These are phyloP conservation scores for Comarum palustre DNA, from an alignment of 306 rosid genomes.

Conservation along the genomic window DNA sequence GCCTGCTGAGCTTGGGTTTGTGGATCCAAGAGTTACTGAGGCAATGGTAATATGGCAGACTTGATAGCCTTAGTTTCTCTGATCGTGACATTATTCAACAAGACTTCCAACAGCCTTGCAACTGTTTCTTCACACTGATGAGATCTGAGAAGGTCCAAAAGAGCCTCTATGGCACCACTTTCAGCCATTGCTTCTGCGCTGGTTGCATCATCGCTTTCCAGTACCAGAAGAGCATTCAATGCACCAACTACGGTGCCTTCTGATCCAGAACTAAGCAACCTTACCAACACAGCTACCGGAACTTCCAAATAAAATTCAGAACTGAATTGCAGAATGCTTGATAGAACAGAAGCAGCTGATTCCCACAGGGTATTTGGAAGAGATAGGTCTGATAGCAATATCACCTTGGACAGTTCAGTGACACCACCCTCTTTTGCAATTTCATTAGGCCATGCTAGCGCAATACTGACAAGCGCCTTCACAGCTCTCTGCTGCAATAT, in stretches of 20 bases:
- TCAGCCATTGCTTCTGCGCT: slow-evolving; percentile 99
- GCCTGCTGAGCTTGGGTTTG: slow-evolving; percentile 98
- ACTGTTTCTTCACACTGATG: slow-evolving; percentile 96
- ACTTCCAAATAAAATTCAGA: slow-evolving; percentile 97
- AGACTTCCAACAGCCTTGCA: slow-evolving; percentile 88
- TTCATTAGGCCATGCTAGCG: slow-evolving; percentile 94
- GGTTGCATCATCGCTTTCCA: slow-evolving; percentile 92
- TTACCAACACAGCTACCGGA: slow-evolving; percentile 92
- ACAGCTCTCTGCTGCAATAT: slow-evolving; percentile 97
- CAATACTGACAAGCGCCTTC: slow-evolving; percentile 89
- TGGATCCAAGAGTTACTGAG: slow-evolving; percentile 97
- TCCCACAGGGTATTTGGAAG: slow-evolving; percentile 98
- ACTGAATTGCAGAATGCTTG: slow-evolving; percentile 93
- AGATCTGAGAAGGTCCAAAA: slow-evolving; percentile 85
- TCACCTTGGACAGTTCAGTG: slow-evolving; percentile 81
- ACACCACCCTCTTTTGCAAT: slow-evolving; percentile 99
- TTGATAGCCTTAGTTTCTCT: slow-evolving; percentile 90
- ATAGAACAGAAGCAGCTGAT: slow-evolving; percentile 88
- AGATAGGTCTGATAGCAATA: slow-evolving; percentile 88
- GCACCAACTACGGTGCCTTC: slow-evolving; percentile 86
- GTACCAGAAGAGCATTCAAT: slow-evolving; percentile 89
- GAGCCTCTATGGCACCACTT: slow-evolving; percentile 99
- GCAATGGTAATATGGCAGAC: slow-evolving; percentile 81
- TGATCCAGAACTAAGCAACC: slow-evolving; percentile 90
- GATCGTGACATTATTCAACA: slow-evolving; percentile 89